Evolutionary conservation across 1,139 yeast species (phyloP).

Genomic region (Hyphopichia wangnamkhiaoensis): DNA sequence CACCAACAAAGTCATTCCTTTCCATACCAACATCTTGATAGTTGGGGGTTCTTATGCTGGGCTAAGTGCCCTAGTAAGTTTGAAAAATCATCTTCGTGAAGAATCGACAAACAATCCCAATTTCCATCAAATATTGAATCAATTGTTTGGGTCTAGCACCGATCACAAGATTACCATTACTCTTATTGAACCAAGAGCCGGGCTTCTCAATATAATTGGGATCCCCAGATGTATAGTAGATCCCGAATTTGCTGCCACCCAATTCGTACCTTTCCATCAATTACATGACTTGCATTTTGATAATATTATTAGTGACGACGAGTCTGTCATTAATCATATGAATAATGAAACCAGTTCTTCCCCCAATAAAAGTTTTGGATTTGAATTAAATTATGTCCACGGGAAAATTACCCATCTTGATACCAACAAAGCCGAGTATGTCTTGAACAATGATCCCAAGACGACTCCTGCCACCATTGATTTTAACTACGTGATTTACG

Average conservation of each 20-base stretch:
- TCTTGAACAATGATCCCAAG: conserved; percentile 14
- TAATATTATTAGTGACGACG: conserved; percentile 21
- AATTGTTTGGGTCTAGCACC: neutral
- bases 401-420: conserved; percentile 38
- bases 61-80: conserved; percentile 38
- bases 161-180: conserved; percentile 32
- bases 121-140: neutral
- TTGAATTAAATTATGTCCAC: conserved; percentile 35
- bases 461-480: conserved; percentile 24
- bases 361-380: conserved; percentile 11
- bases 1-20: conserved; percentile 8
- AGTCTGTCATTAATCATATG: neutral
- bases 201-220: conserved; percentile 53
- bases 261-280: conserved; percentile 37
- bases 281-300: conserved; percentile 33
- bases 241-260: conserved; percentile 45
- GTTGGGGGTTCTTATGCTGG: conserved; percentile 61
- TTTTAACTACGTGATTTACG: conserved; percentile 52
- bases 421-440: conserved; percentile 25
- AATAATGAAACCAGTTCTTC: neutral
- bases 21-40: conserved; percentile 37
- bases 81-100: conserved; percentile 30
- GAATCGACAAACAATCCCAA: conserved; percentile 6
- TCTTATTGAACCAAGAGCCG: conserved; percentile 52
- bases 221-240: conserved; percentile 52